These are phyloP conservation scores for Forsythia suspensa DNA, from an alignment of 257 asterid species.

Conservation along the genomic window DNA sequence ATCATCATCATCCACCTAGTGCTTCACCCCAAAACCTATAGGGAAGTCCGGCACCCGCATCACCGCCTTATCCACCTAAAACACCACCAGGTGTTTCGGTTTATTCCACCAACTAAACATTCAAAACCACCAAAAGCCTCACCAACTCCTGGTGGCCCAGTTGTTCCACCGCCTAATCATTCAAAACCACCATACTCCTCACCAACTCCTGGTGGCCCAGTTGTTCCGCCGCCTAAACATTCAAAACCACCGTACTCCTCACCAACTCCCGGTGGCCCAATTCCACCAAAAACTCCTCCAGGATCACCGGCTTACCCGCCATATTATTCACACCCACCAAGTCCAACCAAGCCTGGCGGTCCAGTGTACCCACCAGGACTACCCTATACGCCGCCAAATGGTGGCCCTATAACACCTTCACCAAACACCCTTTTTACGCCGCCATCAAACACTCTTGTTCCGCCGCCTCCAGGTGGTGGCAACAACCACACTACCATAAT, in stretches of 20 bases:
- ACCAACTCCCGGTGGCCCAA: slow-evolving; percentile 16
- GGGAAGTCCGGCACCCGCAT: slow-evolving; percentile 21
- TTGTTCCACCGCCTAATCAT: slow-evolving; percentile 21
- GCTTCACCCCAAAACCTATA: slow-evolving; percentile 31
- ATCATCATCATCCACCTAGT: slow-evolving; percentile 7
- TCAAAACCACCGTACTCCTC: slow-evolving; percentile 20
- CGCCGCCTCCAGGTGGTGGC: slow-evolving; percentile 44
- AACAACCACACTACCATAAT: slow-evolving; percentile 56
- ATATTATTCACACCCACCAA: slow-evolving; percentile 22
- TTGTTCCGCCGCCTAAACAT: slow-evolving; percentile 18
- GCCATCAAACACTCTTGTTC: slow-evolving; percentile 24
- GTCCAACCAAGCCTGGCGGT: slow-evolving; percentile 22
- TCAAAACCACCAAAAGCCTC: slow-evolving; percentile 21
- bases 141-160: slow-evolving; percentile 12
- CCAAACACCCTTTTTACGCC: slow-evolving; percentile 32
- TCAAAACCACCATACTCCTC: slow-evolving; percentile 12
- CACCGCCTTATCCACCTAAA: slow-evolving; percentile 22
- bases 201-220: slow-evolving; percentile 20
- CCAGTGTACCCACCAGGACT: slow-evolving; percentile 27
- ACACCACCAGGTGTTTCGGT: slow-evolving; percentile 22
- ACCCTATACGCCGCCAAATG: slow-evolving; percentile 25
- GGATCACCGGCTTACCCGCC: slow-evolving; percentile 3
- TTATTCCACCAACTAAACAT: slow-evolving; percentile 20
- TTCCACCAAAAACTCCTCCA: slow-evolving; percentile 30
- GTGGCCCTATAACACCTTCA: slow-evolving; percentile 11